Base-by-base conservation (phyloP, 169 alveolate genomes). In the Plasmodium adleri region DNA sequence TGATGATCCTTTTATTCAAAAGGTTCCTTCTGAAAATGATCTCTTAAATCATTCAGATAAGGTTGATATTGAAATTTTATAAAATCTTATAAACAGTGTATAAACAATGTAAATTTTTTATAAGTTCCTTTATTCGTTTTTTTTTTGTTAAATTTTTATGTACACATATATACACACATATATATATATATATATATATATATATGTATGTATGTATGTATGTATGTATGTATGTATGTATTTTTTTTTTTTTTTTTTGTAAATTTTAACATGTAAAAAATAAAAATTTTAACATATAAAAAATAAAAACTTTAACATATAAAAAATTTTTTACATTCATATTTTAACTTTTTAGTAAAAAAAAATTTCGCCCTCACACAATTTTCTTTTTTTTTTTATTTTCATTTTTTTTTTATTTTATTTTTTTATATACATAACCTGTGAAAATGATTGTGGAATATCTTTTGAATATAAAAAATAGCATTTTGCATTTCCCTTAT, bases 1-100 rank as follows among this genome's bases (percentile, higher is more conserved):
- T 50, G 94, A 91, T 12, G 94, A 91, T 63, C 94, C 94, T n/a
- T 85, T 91, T 72, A 47, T 88, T 28, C 92, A 80, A 58, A 70
- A 78, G 52, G 89, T 50, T 7, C 89, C 89, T 3, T 52, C 89
- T n/a, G 89, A 78, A 70, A 78, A 49, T 70, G 89, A 78, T 26
- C 64, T 78, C 0, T 13, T 78, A 45, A 70, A 59, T 20, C 39
- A 78, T 45, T 47, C 66, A 10, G 70, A 78, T 45, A 78, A 63
- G 68, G 89, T 78, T 9, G 72, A 78, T 22, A 50, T 78, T 26
- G 63, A 78, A 20, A 49, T 64, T 45, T 39, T 78, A 59, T 78
- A 60, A 66, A 9, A 43, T 56, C 17, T 20, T 20, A 20, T 0
- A 20, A 20, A 20, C 22, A 20, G 22, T 20, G 22, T 13, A 45